Evolutionary conservation across 2,329 filamentous ascomycete species (phyloP), one percentile per base, ranked within the genome.

Genomic region (Arthroderma uncinatum): DNA sequence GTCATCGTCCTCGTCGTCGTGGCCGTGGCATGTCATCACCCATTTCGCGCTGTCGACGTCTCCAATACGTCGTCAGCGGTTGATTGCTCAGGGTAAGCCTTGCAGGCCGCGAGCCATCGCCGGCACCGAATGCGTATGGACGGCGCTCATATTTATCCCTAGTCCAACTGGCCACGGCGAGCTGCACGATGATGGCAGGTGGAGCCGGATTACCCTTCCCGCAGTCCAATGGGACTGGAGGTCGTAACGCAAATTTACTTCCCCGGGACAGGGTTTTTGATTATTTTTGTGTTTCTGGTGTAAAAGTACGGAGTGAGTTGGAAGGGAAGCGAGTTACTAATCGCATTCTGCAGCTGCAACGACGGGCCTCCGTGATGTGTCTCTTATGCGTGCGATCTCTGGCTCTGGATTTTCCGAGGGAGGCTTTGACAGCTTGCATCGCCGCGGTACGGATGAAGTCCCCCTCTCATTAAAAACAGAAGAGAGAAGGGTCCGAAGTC

Each of bases 201-300:
- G 28, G 44, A 50, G 44, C 44, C 28, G 44, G 44, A 19, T 50
- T 30, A 30, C 28, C 14, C 14, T 16, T 50, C 23, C 44, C 44
- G 42, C 19, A 50, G 44, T 33, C 44, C 44, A 50, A 50, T 50
- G 28, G 44, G 44, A 50, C 44, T 19, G 8, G 12, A 50, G 44
- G 44, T n/a, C 44, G 44, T 50, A 50, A 16, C 44, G 44, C 44
- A 50, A 50, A 30, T 50, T 50, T 50, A 30, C 44, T 50, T 50
- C 44, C 44, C 44, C 25, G 44, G 44, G 44, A 50, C 44, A 50
- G 44, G 44, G 44, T 50, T 50, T 33, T 50, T 50, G 44, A 50
- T 50, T 50, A 50, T 50, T 30, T 30, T 30, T 33, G 44, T 50
- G 44, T 50, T 50, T 50, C 44, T 50, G 44, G 44, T 50, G 44